Percentiles rank a stretch among this genome's conserved stretches.
Evolutionary conservation across 176 grass and related monocot genomes (phyloP).

Genomic region (Hordeum marinum): DNA sequence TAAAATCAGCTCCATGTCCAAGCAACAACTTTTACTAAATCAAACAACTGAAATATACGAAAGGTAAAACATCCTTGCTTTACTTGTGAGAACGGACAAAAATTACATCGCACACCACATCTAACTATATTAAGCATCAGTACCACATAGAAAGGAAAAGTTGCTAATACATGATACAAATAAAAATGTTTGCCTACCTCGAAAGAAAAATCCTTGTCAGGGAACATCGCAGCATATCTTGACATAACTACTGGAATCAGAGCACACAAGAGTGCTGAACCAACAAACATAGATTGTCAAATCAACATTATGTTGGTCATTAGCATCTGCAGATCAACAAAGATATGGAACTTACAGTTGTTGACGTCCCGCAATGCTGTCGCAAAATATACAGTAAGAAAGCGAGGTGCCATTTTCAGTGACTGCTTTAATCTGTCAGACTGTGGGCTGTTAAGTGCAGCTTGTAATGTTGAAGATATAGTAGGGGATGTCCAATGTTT

Average conservation of each 20-base stretch:
- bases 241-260: constrained; percentile 88
- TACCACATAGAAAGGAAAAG: not conserved
- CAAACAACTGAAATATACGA: not conserved
- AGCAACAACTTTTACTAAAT: not conserved
- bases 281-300: constrained; percentile 32
- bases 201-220: constrained; percentile 87
- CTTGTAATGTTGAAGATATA: constrained; percentile 68
- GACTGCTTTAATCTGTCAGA: constrained; percentile 79
- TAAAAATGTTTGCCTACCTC: constrained; percentile 45
- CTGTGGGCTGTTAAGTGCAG: constrained; percentile 50
- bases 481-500: constrained; percentile 91
- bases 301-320: constrained; percentile 7
- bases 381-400: constrained; percentile 69
- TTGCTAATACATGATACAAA: not conserved
- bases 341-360: constrained; percentile 54
- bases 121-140: constrained; percentile 4
- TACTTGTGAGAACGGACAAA: not conserved
- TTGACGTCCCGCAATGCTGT: constrained; percentile 65
- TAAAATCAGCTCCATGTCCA: not conserved
- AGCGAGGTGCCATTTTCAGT: constrained; percentile 66
- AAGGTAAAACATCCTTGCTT: constrained; percentile 1
- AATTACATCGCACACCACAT: not conserved
- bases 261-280: constrained; percentile 87
- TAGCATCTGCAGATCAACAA: constrained; percentile 18
- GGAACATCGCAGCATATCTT: constrained; percentile 88